These are phyloP conservation scores for Trypanosoma melophagium DNA, from an alignment of 208 protist species.

Conservation along the genomic window DNA sequence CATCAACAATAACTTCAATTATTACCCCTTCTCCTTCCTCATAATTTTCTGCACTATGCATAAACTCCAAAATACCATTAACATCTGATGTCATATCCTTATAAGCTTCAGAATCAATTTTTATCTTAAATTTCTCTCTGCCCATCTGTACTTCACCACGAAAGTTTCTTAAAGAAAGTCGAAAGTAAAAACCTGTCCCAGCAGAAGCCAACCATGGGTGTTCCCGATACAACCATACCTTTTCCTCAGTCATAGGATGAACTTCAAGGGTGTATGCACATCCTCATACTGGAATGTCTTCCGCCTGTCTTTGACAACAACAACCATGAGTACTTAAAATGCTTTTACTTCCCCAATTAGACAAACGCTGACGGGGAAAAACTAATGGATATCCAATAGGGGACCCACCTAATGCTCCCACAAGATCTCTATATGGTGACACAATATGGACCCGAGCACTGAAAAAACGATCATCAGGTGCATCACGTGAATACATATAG, in stretches of 20 bases:
- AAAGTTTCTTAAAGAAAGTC: constrained; percentile 5
- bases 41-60: background rate
- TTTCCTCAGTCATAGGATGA: background rate
- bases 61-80: constrained; percentile 13
- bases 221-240: constrained; percentile 13
- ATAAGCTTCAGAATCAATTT: background rate
- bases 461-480: background rate
- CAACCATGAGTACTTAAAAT: background rate
- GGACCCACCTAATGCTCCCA: constrained; percentile 3
- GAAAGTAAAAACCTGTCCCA: constrained; percentile 3
- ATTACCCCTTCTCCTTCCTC: background rate
- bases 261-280: constrained; percentile 8
- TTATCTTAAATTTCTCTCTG: background rate
- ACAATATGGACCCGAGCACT: background rate
- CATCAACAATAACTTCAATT: background rate
- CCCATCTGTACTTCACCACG: constrained; percentile 5
- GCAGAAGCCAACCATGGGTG: background rate
- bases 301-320: constrained; percentile 5
- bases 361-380: constrained; percentile 2
- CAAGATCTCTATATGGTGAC: background rate
- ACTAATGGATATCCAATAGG: background rate
- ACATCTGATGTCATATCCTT: background rate
- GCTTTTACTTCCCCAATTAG: background rate
- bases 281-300: constrained; percentile 11
- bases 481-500: constrained; percentile 3